Evolutionary conservation across 2,329 filamentous ascomycete species (phyloP), one percentile per base, ranked within the genome.

Genomic region (Aaosphaeria arxii): DNA sequence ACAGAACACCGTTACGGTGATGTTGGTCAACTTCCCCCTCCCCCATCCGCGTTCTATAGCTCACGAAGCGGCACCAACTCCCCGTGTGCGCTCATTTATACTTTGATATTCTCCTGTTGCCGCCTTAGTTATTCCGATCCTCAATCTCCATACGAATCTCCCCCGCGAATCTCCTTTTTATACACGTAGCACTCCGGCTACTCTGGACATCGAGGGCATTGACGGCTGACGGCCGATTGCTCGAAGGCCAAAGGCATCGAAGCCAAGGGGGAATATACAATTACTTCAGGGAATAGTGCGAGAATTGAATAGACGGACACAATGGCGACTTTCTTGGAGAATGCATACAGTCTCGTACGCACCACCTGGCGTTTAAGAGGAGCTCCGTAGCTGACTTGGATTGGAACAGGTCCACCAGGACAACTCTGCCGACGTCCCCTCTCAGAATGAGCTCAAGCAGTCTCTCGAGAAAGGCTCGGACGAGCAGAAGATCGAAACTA

Each of bases 251-350:
- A 50, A 54, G 57, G 56, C 51, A 62, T 57, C 60, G 61, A 52
- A 52, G 53, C 52, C 44, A 38, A 24, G 17, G 17, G 17, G 17
- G 51, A 54, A 33, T 28, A 51, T 32, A 47, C 44, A 36, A 41
- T 30, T 46, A 2, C 40, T 40, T 47, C 39, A 40, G 44, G 40
- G 43, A 42, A 33, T 30, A 50, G 44, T 33, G 48, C 44, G 32
- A 13, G 44, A 24, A 49, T 36, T 32, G 38, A 31, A 47, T 47
- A 50, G 17, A 31, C 53, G 45, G 53, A 69, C 81, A 87, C 61
- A 74, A 99, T 97, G 92, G 87, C 92, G 76, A 87, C 88, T 61
- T 97, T 95, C 73, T 83, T 97, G 55, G 94, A 99, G 71, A 88
- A 89, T 73, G 83, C 94, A 58, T 99, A 97, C 82, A 96, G 90